Base-by-base conservation (phyloP, 2,329 filamentous ascomycete genomes). In the Ophiostoma australiae region DNA sequence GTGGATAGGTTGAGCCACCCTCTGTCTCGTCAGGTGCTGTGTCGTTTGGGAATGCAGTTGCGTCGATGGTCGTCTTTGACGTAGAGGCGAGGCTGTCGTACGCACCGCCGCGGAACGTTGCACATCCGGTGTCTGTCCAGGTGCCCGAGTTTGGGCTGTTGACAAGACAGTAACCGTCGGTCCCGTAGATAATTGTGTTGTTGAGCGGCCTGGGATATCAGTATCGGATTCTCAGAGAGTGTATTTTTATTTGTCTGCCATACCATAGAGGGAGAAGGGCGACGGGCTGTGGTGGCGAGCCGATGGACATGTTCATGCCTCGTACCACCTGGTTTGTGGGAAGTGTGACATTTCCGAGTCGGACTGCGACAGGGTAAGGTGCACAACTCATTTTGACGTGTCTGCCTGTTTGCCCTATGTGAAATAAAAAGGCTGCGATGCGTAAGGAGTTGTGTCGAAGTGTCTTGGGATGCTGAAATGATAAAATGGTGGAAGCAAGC, bases 171-270 rank as follows among this genome's bases (percentile, higher is more conserved):
- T 70, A 69, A n/a, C 73, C 73, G 6, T 73, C 37, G 1, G 71
- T 72, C 1, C 73, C 73, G 48, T 72, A 74, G 20, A 73, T 37
- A n/a, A 73, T 68, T 7, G 68, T 72, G 61, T 67, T 75, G 66
- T 76, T 75, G n/a, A 74, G 67, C 7, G 74, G 73, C 70, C 72
- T 70, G 5, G 4, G n/a, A 55, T 55, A n/a, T 55, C 13, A 55
- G 3, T 4, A 55, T 10, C 2, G 13, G 67, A 67, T 70, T n/a
- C 68, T 3, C n/a, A 20, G 41, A 6, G 15, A 6, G 15, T 48
- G 41, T 20, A 20, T 20, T 48, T 20, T 1, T 1, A 7, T 55
- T n/a, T 13, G 35, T 20, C 2, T 15, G 37, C 67, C 73, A 3
- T 44, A 74, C 73, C 71, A 71, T 13, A 63, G 58, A 4, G 72